Conservation (phyloP, 768 basidiomycete genomes). For the Pleurotus ostreatus region DNA sequence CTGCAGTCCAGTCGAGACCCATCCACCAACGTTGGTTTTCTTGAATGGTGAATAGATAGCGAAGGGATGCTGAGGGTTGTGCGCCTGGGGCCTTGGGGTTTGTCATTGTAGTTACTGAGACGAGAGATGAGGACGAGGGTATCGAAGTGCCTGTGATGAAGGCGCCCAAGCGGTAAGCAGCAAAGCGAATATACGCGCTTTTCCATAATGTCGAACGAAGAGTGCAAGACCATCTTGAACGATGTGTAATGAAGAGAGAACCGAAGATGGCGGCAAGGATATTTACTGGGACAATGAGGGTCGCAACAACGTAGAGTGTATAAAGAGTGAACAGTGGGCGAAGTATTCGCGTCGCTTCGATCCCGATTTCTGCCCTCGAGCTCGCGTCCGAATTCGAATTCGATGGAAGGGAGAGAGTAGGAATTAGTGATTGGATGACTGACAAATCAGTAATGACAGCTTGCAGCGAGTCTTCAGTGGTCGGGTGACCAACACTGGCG, state of each 20-base stretch:
- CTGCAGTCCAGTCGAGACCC: slow-evolving; percentile 94
- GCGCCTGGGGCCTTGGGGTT: slow-evolving; percentile 14
- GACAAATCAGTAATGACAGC: slow-evolving; percentile 61
- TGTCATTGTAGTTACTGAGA: slow-evolving; percentile 27
- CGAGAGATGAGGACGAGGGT: slow-evolving; percentile 27
- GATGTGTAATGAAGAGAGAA: slow-evolving; percentile 54
- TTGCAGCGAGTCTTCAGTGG: slow-evolving; percentile 52
- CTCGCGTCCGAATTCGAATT: slow-evolving; percentile 16
- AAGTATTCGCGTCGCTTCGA: slow-evolving; percentile 17
- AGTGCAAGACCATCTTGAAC: slow-evolving; percentile 63
- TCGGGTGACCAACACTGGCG: neutral
- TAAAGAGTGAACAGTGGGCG: slow-evolving; percentile 56
- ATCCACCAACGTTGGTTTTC: slow-evolving; percentile 99
- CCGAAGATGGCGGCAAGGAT: slow-evolving; percentile 58
- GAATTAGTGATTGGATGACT: slow-evolving; percentile 57
- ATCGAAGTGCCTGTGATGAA: slow-evolving; percentile 44
- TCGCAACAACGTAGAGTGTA: slow-evolving; percentile 63
- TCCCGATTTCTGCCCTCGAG: too few species aligned
- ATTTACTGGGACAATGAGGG: slow-evolving; percentile 57
- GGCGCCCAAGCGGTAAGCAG: slow-evolving; percentile 47
- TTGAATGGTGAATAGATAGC: slow-evolving; percentile 86
- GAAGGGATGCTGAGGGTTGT: slow-evolving; percentile 41
- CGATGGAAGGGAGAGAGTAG: slow-evolving; percentile 29
- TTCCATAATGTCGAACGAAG: slow-evolving; percentile 54
- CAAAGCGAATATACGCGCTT: slow-evolving; percentile 68